Evolutionary conservation across 805 yeast genomes (phyloP), one percentile per base, ranked within the genome.

Genomic region (Candida krabiensis): DNA sequence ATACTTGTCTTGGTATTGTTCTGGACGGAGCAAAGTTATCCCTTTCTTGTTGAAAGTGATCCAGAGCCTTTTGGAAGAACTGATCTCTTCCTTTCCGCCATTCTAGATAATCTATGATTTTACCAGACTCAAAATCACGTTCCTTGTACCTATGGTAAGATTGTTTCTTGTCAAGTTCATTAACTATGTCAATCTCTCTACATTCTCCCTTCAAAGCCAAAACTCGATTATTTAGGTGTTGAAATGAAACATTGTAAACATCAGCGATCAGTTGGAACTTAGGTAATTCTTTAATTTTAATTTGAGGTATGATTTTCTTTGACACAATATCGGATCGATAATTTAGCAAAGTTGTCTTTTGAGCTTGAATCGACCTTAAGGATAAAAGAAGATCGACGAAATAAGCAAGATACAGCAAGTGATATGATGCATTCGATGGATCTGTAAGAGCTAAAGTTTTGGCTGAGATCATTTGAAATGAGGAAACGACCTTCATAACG

Each of bases 151-250:
- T 23, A 12, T 22, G 28, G 8, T 41, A 19, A 0, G 40, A 14
- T 16, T 33, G 19, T 25, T 33, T 46, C 15, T 17, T 12, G 3
- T 43, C 35, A 16, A 49, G 21, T 28, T 49, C 53, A 21, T 37
- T 38, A 2, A 43, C 11, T 11, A 50, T 38, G 28, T 49, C 49
- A 2, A 33, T 25, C 16, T 40, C 45, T 14, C 49, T 39, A 33
- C 52, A 44, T 30, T 40, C 40, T 4, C 44, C 49, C 26, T 40
- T 43, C 37, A 50, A 30, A 3, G 50, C 49, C 12, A 43, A 13
- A 9, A 47, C 47, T 30, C 46, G 37, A 22, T 43, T 41, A 14
- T 30, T 36, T 27, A 51, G 18, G 18, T 38, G 34, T 21, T 37
- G 34, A 15, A 44, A 33, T 7, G 41, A n/a, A 2, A 43, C 41